Conservation (phyloP, 2,329 filamentous ascomycete genomes). For the Cordyceps cicadae region DNA sequence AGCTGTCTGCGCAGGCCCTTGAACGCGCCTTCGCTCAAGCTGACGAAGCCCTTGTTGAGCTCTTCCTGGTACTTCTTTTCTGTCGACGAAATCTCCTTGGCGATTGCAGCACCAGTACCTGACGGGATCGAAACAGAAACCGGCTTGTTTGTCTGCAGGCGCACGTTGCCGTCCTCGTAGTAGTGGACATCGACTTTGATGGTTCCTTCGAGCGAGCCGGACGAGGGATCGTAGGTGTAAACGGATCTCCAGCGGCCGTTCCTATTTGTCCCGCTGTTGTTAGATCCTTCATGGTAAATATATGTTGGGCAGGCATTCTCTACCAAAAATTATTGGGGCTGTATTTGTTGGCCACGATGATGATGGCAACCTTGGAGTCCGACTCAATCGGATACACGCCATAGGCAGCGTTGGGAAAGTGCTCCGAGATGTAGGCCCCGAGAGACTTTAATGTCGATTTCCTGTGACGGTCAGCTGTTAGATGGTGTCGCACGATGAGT, state of each 20-base stretch:
- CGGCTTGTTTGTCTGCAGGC: slow-evolving; percentile 80
- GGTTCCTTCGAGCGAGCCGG: slow-evolving; percentile 60
- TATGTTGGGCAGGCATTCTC: slow-evolving; percentile 11
- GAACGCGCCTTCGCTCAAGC: slow-evolving; percentile 87
- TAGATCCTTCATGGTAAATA: slow-evolving; percentile 13
- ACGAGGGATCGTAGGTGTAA: slow-evolving; percentile 70
- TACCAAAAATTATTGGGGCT: slow-evolving; percentile 97
- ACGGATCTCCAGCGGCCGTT: slow-evolving; percentile 93
- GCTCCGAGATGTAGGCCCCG: slow-evolving; percentile 69
- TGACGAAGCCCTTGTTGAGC: slow-evolving; percentile 81
- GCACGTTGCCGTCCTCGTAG: slow-evolving; percentile 98
- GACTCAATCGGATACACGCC: slow-evolving; percentile 75
- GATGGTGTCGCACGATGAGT: background rate
- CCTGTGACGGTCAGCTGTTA: slow-evolving; percentile 35
- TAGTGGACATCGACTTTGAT: slow-evolving; percentile 97
- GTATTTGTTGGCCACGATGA: slow-evolving; percentile 93
- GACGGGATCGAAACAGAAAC: slow-evolving; percentile 54
- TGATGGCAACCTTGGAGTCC: slow-evolving; percentile 67
- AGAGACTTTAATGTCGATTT: slow-evolving; percentile 79
- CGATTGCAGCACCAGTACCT: slow-evolving; percentile 57
- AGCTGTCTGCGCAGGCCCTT: slow-evolving; percentile 87
- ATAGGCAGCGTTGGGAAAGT: slow-evolving; percentile 74
- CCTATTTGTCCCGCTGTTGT: slow-evolving; percentile 38
- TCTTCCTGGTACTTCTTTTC: slow-evolving; percentile 97
- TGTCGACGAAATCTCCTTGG: slow-evolving; percentile 65